A percentile compares a stretch with the other conserved stretches of the same genome.
These are phyloP conservation scores for Linnemannia hyalina DNA, from an alignment of 192 early-diverging fungal species.

Conservation along the genomic window DNA sequence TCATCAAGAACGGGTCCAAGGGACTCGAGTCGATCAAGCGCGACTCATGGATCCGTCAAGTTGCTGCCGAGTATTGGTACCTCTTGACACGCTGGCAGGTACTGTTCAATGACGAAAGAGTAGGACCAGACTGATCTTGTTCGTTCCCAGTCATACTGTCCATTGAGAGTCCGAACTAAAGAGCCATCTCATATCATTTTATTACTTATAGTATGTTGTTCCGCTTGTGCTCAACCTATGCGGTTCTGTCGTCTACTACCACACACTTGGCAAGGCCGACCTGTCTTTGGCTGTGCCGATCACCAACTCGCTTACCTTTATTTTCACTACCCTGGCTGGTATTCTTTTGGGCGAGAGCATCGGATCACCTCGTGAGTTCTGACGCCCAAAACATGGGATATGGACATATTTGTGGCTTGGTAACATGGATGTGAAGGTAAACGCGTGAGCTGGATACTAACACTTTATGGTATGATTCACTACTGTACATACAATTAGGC, in stretches of 20 bases:
- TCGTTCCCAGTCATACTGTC: too few relatives aligned
- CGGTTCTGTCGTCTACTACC: slow-evolving; percentile 94
- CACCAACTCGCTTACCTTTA: slow-evolving; percentile 91
- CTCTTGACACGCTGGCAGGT: slow-evolving; percentile 91
- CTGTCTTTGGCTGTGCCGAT: slow-evolving; percentile 94
- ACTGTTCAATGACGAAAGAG: not conserved
- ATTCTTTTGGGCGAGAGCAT: slow-evolving; percentile 83
- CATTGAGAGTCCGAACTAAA: not conserved
- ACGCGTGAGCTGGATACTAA: not conserved
- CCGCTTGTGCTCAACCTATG: slow-evolving; percentile 91
- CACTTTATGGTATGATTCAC: not conserved
- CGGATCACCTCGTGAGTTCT: slow-evolving; percentile 70
- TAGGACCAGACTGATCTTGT: not conserved
- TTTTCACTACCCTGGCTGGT: slow-evolving; percentile 87
- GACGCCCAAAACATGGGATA: not conserved
- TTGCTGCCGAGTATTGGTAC: slow-evolving; percentile 75
- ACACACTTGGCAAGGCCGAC: slow-evolving; percentile 88
- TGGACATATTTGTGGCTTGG: not conserved
- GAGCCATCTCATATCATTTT: not conserved
- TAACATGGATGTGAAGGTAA: not conserved
- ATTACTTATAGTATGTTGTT: slow-evolving; percentile 74
- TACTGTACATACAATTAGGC: slow-evolving; percentile 52
- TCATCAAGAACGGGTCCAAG: slow-evolving; percentile 88
- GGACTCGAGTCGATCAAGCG: slow-evolving; percentile 84
- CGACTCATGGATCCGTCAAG: slow-evolving; percentile 68